Evolutionary conservation across 2,329 filamentous ascomycete species (phyloP), one percentile per base, ranked within the genome.

Genomic region (Diaporthe nobilis): DNA sequence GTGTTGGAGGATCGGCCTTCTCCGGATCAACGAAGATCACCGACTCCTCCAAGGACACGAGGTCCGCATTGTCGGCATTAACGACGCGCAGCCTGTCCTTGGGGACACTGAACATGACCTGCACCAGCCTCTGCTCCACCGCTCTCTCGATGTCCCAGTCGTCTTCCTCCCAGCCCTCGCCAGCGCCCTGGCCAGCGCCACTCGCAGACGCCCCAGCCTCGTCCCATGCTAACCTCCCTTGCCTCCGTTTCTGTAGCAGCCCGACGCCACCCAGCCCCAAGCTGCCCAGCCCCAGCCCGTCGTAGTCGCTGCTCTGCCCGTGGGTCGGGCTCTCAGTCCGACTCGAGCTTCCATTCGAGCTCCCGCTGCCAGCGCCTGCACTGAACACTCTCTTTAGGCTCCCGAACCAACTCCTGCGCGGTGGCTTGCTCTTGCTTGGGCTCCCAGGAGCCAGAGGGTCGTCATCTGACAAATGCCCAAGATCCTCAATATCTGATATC

Each of bases 101-200:
- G 3, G 97, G 96, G 76, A 98, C 95, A 0, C 96, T 98, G 84
- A 98, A 98, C 91, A 98, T 97, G 81, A 95, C 90, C 83, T 96
- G 94, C 77, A 96, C 94, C 12, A 94, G 87, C 31, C 93, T 86
- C 75, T 90, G 90, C 84, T 95, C 92, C 1, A 93, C 90, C 3
- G 94, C 93, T 73, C 89, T 88, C 82, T 96, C 94, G 53, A 96
- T 91, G 79, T 95, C 94, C 94, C 94, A 94, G 73, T 95, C 88
- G 10, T 73, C 71, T n/a, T 92, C 90, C 83, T 91, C 92, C 73
- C 93, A 91, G 44, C 86, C 85, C 49, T 81, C 80, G 63, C 79
- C 81, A 42, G 80, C 79, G 63, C 84, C 82, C 77, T 82, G 84
- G 58, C 79, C 81, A 44, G 77, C 80, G 42, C 82, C 82, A 78